Percentiles rank a stretch among this genome's conserved stretches.
Evolutionary conservation across 345 rosid genomes (phyloP).

Genomic region (Geranium rotundifolium): DNA sequence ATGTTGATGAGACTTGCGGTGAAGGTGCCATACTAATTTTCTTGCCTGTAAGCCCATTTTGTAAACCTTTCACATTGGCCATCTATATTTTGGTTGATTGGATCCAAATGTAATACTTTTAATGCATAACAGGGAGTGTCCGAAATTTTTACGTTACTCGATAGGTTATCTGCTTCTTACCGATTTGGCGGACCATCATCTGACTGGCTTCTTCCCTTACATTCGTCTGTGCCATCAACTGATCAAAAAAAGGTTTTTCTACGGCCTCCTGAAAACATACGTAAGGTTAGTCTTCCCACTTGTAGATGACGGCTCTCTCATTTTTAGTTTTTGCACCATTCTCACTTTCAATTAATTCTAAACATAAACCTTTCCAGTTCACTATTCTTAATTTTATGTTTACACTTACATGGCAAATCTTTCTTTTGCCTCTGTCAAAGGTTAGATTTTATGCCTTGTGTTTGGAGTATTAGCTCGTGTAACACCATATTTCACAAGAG

Average conservation of each 20-base stretch:
- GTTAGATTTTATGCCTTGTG: too few relatives aligned
- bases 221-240: conserved; percentile 67
- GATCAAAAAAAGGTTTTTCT: conserved; percentile 69
- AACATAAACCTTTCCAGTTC: too few relatives aligned
- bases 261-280: conserved; percentile 61
- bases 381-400: too few relatives aligned
- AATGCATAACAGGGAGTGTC: conserved; percentile 46
- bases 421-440: too few relatives aligned
- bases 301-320: conserved; percentile 1
- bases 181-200: conserved; percentile 72
- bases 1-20: conserved; percentile 66
- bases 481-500: too few relatives aligned
- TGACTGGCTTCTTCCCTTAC: conserved; percentile 84
- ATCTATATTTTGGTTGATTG: neutral
- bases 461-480: too few relatives aligned
- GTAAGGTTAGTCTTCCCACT: conserved; percentile 44
- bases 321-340: too few relatives aligned
- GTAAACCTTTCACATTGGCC: conserved; percentile 4
- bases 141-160: conserved; percentile 62
- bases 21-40: conserved; percentile 80
- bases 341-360: too few relatives aligned
- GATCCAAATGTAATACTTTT: neutral
- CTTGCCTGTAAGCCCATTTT: conserved; percentile 58
- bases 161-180: conserved; percentile 68
- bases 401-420: too few relatives aligned